Evolutionary conservation across 441 rosid species (phyloP).

Genomic region (Mallotus repandus): DNA sequence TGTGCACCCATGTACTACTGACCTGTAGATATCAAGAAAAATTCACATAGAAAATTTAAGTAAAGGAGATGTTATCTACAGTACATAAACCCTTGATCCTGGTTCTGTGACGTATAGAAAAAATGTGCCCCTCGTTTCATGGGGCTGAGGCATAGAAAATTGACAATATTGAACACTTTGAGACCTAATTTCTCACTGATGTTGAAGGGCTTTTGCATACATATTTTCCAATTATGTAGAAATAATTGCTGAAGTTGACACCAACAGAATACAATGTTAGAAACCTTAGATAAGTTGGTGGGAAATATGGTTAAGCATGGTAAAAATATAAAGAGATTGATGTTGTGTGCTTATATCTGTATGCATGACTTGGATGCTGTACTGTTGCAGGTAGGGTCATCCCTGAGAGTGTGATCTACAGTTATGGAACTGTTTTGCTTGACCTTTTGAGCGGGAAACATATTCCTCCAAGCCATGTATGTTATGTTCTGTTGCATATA

Average conservation of each 20-base stretch:
- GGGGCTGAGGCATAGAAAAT: no score
- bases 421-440: constrained; percentile 66
- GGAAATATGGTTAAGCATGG: background rate
- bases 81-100: background rate
- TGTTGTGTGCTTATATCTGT: constrained; percentile 1
- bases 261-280: background rate
- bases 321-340: background rate
- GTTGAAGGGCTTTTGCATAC: background rate
- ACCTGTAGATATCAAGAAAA: background rate
- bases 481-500: constrained; percentile 10
- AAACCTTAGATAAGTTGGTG: background rate
- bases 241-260: background rate
- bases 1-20: background rate
- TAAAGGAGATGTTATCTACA: background rate
- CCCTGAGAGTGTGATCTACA: constrained; percentile 79
- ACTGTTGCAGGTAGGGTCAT: constrained; percentile 61
- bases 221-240: background rate
- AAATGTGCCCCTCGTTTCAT: background rate
- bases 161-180: no score
- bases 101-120: background rate
- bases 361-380: constrained; percentile 18
- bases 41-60: background rate
- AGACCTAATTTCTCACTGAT: background rate
- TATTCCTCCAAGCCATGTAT: constrained; percentile 58
- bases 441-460: constrained; percentile 56